Evolutionary conservation across 2,329 filamentous ascomycete species (phyloP).

Genomic region (Cytospora schulzeri): DNA sequence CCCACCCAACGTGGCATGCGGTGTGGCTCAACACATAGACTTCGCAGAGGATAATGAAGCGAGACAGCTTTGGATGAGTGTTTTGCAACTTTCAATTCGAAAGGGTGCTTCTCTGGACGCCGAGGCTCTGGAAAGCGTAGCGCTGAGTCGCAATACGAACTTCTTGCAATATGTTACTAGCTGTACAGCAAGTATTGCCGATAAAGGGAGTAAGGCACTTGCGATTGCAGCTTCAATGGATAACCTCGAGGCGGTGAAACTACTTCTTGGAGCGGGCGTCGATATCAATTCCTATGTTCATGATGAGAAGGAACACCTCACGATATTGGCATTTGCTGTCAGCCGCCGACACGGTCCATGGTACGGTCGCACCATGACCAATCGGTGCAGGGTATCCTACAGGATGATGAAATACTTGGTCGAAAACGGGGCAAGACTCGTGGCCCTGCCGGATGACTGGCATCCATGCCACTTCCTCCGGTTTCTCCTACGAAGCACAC

Average conservation of each 20-base stretch:
- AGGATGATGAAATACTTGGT: constrained; percentile 6
- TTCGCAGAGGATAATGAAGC: background rate
- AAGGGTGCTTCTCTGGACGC: background rate
- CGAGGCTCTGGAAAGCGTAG: background rate
- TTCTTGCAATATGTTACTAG: background rate
- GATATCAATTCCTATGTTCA: background rate
- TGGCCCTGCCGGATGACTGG: too few species aligned
- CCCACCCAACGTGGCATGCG: background rate
- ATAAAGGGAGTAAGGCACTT: background rate
- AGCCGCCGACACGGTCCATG: too few species aligned
- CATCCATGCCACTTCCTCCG: background rate
- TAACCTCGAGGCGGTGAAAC: background rate
- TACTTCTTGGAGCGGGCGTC: background rate
- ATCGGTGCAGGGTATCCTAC: background rate
- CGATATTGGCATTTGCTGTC: background rate
- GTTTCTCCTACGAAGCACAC: background rate
- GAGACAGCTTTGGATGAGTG: background rate
- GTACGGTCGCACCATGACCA: too few species aligned
- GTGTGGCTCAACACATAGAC: background rate
- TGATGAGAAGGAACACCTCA: background rate
- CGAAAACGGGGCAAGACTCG: background rate
- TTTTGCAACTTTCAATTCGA: background rate
- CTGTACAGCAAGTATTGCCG: background rate
- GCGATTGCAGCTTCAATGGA: background rate
- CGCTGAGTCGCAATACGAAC: accelerated